phyloP scores from a whole-genome alignment of 805 yeast species.

The Candida parachauliodes region DNA sequence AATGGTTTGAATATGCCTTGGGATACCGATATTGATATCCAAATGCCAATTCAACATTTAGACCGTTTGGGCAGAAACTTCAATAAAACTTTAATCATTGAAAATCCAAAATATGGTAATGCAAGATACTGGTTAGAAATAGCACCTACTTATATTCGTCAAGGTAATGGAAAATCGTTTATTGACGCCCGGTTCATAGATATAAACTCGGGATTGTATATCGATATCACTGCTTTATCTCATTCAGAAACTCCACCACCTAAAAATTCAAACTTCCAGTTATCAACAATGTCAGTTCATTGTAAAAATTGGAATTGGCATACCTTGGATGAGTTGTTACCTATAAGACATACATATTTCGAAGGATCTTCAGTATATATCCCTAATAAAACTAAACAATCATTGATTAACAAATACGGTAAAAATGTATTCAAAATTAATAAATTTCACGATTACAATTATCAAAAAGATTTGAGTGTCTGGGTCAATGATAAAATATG shows the following conservation, averaged over 20 bases:
- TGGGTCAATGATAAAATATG: slow-evolving; percentile 48
- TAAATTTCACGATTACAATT: slow-evolving; percentile 30
- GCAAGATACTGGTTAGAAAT: slow-evolving; percentile 22
- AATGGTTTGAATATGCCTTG: slow-evolving; percentile 31
- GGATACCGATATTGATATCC: slow-evolving; percentile 30
- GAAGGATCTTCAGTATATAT: slow-evolving; percentile 35
- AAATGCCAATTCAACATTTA: slow-evolving; percentile 23
- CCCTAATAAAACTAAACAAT: slow-evolving; percentile 29
- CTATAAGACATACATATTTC: slow-evolving; percentile 32
- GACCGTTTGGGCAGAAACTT: slow-evolving; percentile 22
- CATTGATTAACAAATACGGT: slow-evolving; percentile 33
- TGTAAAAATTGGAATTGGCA: slow-evolving; percentile 42
- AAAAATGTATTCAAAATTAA: slow-evolving; percentile 23
- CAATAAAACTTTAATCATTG: slow-evolving; percentile 22
- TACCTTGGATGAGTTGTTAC: slow-evolving; percentile 30
- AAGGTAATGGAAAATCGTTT: slow-evolving; percentile 41
- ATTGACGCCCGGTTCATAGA: slow-evolving; percentile 38
- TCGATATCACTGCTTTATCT: slow-evolving; percentile 42
- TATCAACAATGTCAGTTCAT: slow-evolving; percentile 23
- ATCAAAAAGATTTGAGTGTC: slow-evolving; percentile 38
- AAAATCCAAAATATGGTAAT: slow-evolving; percentile 30
- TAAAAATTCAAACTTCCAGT: slow-evolving; percentile 4
- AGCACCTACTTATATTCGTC: slow-evolving; percentile 25
- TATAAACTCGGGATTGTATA: slow-evolving; percentile 37
- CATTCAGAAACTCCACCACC: slow-evolving; percentile 23